Base-by-base conservation (phyloP, 2,329 filamentous ascomycete species). In the Akanthomyces uredinophilus region DNA sequence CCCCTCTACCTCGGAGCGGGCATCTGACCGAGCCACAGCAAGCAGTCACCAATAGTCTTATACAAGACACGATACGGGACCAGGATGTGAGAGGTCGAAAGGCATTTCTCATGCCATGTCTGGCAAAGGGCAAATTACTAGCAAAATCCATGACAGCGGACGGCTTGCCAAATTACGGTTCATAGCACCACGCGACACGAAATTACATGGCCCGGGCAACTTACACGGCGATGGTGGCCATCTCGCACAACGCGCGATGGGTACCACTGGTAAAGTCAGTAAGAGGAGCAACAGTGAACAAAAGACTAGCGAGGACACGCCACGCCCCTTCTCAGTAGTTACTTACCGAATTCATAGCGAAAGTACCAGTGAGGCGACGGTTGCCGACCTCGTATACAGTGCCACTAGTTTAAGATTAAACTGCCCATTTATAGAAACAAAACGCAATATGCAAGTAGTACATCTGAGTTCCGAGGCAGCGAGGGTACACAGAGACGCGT, bases 381-480 rank as follows among this genome's bases (percentile, higher is more conserved):
- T 44, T 46, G 49, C 49, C 27, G 49, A 37, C 27, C 49, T 47
- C 58, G 50, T 39, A 54, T 59, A 35, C 41, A 18, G 41, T 53
- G 49, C 49, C 49, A 60, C 58, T 46, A 53, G 41, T 43, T 20
- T 53, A 39, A 53, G 53, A 53, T 60, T 53, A 60, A 47, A 52
- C 41, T 24, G 16, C 7, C 13, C 50, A 37, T 32, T 27, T 41
- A 43, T 37, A 43, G 22, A 52, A 44, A 52, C 29, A 59, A 43
- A 29, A 7, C 10, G 16, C 29, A 27, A 29, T 5, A 24, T 18
- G 29, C 20, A 29, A 50, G 44, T 37, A 32, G 55, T 14, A 39
- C 43, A 37, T 20, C 29, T 14, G 43, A 49, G 32, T 35, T 13
- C 32, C 44, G 54, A 57, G n/a, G 54, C 27, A 29, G 6, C 27